A percentile compares a stretch with the other conserved stretches of the same genome.
Conservation (phyloP, 768 basidiomycete species). For the Chiua virens region DNA sequence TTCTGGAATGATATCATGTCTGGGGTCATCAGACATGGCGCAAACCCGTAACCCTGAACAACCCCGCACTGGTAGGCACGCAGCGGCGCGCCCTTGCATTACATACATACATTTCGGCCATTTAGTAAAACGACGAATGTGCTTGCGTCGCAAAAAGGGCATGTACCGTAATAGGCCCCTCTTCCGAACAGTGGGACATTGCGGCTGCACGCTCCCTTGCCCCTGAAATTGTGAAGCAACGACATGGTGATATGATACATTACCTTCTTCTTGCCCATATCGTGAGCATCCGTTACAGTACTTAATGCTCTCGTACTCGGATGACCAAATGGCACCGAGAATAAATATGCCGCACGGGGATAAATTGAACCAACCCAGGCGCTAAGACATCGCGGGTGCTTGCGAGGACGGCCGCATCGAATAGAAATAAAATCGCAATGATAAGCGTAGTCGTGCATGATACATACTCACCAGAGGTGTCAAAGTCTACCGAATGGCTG, state of each 20-base stretch:
- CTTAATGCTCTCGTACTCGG: not conserved
- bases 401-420: slow-evolving; percentile 1
- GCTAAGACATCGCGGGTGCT: slow-evolving; percentile 12
- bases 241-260: not conserved
- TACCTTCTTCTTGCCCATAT: not conserved
- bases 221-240: slow-evolving; percentile 3
- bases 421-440: not conserved
- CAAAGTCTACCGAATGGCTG: not conserved
- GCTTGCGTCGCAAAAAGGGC: too few species aligned
- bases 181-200: too few species aligned
- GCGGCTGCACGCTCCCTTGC: too few species aligned
- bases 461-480: not conserved
- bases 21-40: too few species aligned
- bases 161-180: too few species aligned
- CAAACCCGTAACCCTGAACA: too few species aligned
- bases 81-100: too few species aligned
- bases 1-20: too few species aligned
- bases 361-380: not conserved
- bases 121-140: too few species aligned
- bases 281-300: too few species aligned
- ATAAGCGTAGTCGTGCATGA: not conserved
- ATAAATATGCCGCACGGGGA: slow-evolving; percentile 5
- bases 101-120: too few species aligned
- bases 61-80: too few species aligned
- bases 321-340: not conserved